These are phyloP conservation scores for Daldinia decipiens DNA, from an alignment of 495 filamentous ascomycete genomes.

Conservation along the genomic window DNA sequence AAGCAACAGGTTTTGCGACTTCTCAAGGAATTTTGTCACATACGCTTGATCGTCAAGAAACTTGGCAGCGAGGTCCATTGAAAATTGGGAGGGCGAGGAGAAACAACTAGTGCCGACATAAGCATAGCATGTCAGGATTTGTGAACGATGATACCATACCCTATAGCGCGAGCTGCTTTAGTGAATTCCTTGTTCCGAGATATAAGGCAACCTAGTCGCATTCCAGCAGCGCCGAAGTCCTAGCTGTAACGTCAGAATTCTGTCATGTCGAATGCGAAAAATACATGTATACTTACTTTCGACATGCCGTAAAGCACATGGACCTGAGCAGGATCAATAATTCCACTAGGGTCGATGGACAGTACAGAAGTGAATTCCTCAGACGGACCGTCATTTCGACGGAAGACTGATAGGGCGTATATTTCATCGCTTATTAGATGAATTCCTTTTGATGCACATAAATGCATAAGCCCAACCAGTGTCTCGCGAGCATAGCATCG, in stretches of 20 bases:
- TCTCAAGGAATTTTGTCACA: slow-evolving; percentile 56
- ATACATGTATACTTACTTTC: slow-evolving; percentile 50
- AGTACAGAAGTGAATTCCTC: slow-evolving; percentile 64
- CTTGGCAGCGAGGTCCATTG: slow-evolving; percentile 56
- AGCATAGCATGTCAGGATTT: neutral
- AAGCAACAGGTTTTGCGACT: slow-evolving; percentile 53
- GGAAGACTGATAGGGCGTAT: slow-evolving; percentile 66
- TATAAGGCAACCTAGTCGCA: slow-evolving; percentile 65
- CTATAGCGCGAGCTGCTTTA: slow-evolving; percentile 51
- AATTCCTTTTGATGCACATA: slow-evolving; percentile 65
- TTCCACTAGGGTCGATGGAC: slow-evolving; percentile 56
- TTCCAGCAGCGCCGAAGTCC: slow-evolving; percentile 67
- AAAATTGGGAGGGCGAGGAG: slow-evolving; percentile 56
- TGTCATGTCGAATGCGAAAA: neutral
- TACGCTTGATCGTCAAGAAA: slow-evolving; percentile 62
- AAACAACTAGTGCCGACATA: slow-evolving; percentile 48
- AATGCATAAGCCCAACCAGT: slow-evolving; percentile 57
- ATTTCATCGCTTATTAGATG: slow-evolving; percentile 73
- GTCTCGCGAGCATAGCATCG: slow-evolving; percentile 63
- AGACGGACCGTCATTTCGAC: slow-evolving; percentile 47
- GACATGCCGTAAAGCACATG: slow-evolving; percentile 71
- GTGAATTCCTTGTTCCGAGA: slow-evolving; percentile 60
- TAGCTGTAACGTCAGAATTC: slow-evolving; percentile 16
- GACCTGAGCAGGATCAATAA: slow-evolving; percentile 62
- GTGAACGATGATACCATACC: slow-evolving; percentile 17